Percentiles rank a stretch among this genome's conserved stretches.
These are phyloP conservation scores for Neopestalotiopsis sp. DNA, from an alignment of 2,329 filamentous ascomycete species.

Conservation along the genomic window DNA sequence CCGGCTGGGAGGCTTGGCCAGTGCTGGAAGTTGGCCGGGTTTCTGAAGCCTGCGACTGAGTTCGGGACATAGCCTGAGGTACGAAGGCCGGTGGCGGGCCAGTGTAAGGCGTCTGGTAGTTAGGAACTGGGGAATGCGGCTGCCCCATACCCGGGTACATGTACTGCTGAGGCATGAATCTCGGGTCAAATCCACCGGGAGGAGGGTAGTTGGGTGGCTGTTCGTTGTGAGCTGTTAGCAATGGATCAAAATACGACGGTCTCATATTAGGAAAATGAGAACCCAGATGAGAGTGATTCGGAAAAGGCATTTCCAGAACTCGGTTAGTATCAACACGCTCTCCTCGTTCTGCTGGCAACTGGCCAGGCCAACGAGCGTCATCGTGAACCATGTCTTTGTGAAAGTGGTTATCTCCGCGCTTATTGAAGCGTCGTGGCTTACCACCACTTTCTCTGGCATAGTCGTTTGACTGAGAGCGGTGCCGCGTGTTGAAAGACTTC, in stretches of 20 bases:
- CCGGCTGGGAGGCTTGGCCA: slow-evolving; percentile 67
- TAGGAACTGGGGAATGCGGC: slow-evolving; percentile 49
- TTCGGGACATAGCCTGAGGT: slow-evolving; percentile 80
- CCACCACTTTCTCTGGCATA: not conserved
- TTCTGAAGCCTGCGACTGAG: slow-evolving; percentile 76
- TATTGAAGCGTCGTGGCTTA: slow-evolving; percentile 48
- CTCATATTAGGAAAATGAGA: not conserved
- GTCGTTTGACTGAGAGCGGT: slow-evolving; percentile 31
- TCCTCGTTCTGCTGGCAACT: slow-evolving; percentile 20
- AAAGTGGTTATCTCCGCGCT: slow-evolving; percentile 46
- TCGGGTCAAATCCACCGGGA: slow-evolving; percentile 45
- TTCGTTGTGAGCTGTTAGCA: slow-evolving; percentile 76
- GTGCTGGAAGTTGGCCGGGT: slow-evolving; percentile 67
- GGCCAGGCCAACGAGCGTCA: slow-evolving; percentile 14
- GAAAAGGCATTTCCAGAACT: slow-evolving; percentile 3
- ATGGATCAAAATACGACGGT: slow-evolving; percentile 61
- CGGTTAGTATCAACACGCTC: slow-evolving; percentile 11
- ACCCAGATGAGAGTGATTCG: not conserved
- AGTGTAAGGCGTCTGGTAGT: slow-evolving; percentile 53
- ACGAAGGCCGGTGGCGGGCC: slow-evolving; percentile 42
- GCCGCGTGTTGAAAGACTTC: slow-evolving; percentile 46
- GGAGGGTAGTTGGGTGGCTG: slow-evolving; percentile 51
- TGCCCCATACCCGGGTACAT: slow-evolving; percentile 36
- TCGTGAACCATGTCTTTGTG: not conserved
- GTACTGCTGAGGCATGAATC: slow-evolving; percentile 40